A percentile compares a stretch with the other conserved stretches of the same genome.
These are phyloP conservation scores for Nigrospora oryzae DNA, from an alignment of 2,329 filamentous ascomycete genomes.

Conservation along the genomic window DNA sequence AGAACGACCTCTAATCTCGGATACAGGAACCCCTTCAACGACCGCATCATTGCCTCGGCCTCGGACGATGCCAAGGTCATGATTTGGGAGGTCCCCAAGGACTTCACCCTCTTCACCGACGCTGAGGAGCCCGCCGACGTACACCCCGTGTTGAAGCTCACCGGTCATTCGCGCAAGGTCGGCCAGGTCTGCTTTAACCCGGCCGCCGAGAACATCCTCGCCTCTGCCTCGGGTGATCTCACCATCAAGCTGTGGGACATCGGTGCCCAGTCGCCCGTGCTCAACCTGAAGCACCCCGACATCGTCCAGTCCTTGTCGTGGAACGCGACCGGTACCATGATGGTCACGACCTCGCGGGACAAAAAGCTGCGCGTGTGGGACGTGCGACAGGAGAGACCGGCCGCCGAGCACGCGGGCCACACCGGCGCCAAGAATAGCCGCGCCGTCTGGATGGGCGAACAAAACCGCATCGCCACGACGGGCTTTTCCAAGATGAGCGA, in stretches of 20 bases:
- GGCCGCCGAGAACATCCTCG: constrained; percentile 88
- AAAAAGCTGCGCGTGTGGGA: constrained; percentile 99
- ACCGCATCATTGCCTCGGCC: constrained; percentile 82
- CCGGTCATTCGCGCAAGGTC: constrained; percentile 89
- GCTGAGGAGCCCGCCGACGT: constrained; percentile 79
- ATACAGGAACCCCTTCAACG: constrained; percentile 88
- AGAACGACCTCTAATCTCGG: constrained; percentile 14
- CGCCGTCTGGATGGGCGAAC: constrained; percentile 93
- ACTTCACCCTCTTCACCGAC: constrained; percentile 78
- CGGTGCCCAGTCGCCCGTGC: constrained; percentile 62
- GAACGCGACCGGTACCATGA: constrained; percentile 78
- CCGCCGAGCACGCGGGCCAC: constrained; percentile 78
- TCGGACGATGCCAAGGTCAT: constrained; percentile 97
- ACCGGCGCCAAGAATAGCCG: constrained; percentile 95
- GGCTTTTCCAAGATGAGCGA: constrained; percentile 99
- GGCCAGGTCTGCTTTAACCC: constrained; percentile 98
- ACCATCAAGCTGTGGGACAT: constrained; percentile 96
- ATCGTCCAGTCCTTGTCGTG: constrained; percentile 94
- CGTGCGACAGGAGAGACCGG: constrained; percentile 82
- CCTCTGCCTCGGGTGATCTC: constrained; percentile 90
- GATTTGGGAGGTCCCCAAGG: constrained; percentile 87
- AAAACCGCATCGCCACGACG: constrained; percentile 90
- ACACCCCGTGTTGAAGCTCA: constrained; percentile 69
- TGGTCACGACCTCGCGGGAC: constrained; percentile 91
- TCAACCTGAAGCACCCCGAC: constrained; percentile 77